These are phyloP conservation scores for Xylaria sp. DNA, from an alignment of 2,329 filamentous ascomycete genomes.

Conservation along the genomic window DNA sequence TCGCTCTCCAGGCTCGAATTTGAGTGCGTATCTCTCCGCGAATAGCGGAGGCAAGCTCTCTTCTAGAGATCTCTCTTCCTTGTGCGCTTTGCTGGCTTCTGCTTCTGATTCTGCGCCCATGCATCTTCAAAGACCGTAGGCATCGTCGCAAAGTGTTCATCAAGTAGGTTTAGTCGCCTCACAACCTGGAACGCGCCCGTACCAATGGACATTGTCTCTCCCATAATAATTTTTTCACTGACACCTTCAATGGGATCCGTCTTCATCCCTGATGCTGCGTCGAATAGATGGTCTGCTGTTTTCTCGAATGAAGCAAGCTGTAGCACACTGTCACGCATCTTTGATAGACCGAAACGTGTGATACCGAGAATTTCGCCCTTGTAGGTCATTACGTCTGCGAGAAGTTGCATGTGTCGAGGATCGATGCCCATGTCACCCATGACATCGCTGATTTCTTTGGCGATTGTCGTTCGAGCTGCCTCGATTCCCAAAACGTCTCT, in stretches of 20 bases:
- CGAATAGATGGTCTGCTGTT: slow-evolving; percentile 96
- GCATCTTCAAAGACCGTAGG: slow-evolving; percentile 77
- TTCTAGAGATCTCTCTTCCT: slow-evolving; percentile 32
- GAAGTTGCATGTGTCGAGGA: slow-evolving; percentile 95
- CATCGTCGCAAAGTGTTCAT: slow-evolving; percentile 66
- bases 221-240: slow-evolving; percentile 97
- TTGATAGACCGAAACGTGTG: slow-evolving; percentile 93
- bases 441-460: slow-evolving; percentile 85
- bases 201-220: slow-evolving; percentile 90
- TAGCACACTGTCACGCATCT: slow-evolving; percentile 94
- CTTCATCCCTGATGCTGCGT: slow-evolving; percentile 92
- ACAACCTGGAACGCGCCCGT: slow-evolving; percentile 94
- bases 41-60: background rate
- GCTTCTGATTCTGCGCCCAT: slow-evolving; percentile 57
- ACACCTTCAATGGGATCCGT: slow-evolving; percentile 93
- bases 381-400: slow-evolving; percentile 99
- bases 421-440: slow-evolving; percentile 97
- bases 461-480: slow-evolving; percentile 89
- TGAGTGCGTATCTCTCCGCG: background rate
- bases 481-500: slow-evolving; percentile 91
- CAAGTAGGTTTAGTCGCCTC: slow-evolving; percentile 74
- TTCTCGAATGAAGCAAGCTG: slow-evolving; percentile 98
- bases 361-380: slow-evolving; percentile 97
- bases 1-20: background rate
- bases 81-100: slow-evolving; percentile 29